Evolutionary conservation across 805 yeast genomes (phyloP).

Genomic region (Myxozyma neotropica): DNA sequence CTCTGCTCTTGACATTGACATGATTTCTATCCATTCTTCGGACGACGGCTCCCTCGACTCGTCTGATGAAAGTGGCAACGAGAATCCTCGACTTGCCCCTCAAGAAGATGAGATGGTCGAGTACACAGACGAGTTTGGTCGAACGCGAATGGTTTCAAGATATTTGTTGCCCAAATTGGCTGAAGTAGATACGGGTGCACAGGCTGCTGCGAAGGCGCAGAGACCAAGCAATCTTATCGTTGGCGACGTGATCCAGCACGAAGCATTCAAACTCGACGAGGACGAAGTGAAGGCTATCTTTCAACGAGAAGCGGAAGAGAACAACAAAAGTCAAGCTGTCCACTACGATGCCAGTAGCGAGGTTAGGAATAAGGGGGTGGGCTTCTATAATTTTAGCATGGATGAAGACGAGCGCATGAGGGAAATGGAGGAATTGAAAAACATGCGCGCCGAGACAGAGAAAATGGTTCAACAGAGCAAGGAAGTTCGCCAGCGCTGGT

Average conservation of each 20-base stretch:
- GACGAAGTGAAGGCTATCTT: conserved; percentile 31
- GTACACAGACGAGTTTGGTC: conserved; percentile 36
- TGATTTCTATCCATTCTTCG: conserved; percentile 17
- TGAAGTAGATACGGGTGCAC: conserved; percentile 9
- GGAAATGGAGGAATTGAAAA: conserved; percentile 32
- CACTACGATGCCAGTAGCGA: conserved; percentile 36
- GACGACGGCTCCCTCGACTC: no score
- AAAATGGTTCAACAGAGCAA: not conserved
- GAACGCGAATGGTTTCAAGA: conserved; percentile 32
- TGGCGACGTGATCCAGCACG: conserved; percentile 35
- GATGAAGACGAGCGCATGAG: conserved; percentile 28
- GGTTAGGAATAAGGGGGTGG: conserved; percentile 36
- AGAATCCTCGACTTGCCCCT: not conserved
- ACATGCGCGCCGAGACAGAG: conserved; percentile 32
- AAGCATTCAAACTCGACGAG: conserved; percentile 33
- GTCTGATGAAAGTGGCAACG: conserved; percentile 6
- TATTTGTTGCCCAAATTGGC: conserved; percentile 10
- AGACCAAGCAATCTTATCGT: conserved; percentile 32
- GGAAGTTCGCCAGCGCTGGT: conserved; percentile 17
- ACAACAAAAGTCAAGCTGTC: conserved; percentile 7
- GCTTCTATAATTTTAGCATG: conserved; percentile 35
- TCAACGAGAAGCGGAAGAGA: conserved; percentile 21
- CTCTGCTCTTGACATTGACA: conserved; percentile 33
- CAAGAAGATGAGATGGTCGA: conserved; percentile 31
- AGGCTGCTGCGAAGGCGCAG: conserved; percentile 10